Conservation (phyloP, 441 rosid species). For the Gossypium schwendimanii region DNA sequence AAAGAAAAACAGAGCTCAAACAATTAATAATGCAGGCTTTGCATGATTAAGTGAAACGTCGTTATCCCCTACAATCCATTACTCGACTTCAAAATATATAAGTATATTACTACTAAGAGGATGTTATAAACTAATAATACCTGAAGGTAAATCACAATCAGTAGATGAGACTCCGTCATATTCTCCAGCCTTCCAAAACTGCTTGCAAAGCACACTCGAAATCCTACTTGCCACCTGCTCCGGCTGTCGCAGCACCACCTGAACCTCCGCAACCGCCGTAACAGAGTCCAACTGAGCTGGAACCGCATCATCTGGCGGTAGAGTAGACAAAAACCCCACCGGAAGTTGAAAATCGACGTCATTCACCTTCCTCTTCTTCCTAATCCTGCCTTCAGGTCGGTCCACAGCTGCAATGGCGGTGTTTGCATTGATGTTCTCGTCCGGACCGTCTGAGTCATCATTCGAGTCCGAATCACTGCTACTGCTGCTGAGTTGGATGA, state of each 20-base stretch:
- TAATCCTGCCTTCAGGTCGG: slow-evolving; percentile 9
- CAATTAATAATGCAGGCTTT: neutral
- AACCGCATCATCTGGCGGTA: neutral
- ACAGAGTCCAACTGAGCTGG: neutral
- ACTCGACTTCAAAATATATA: neutral
- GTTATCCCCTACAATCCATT: too few relatives aligned
- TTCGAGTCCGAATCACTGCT: slow-evolving; percentile 38
- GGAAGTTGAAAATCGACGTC: slow-evolving; percentile 27
- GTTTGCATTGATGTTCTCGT: slow-evolving; percentile 2
- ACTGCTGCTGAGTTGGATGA: slow-evolving; percentile 13
- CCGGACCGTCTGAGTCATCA: slow-evolving; percentile 21
- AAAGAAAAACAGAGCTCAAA: neutral
- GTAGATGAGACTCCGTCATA: slow-evolving; percentile 48
- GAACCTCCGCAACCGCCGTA: neutral
- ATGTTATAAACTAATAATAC: slow-evolving; percentile 20
- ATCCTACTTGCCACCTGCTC: neutral
- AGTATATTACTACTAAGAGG: neutral
- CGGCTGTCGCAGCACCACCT: too few relatives aligned
- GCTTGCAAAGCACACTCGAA: slow-evolving; percentile 30
- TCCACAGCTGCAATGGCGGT: neutral
- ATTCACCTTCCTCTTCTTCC: slow-evolving; percentile 25
- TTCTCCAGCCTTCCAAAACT: slow-evolving; percentile 96
- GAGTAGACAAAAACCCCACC: slow-evolving; percentile 33
- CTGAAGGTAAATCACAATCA: slow-evolving; percentile 48
- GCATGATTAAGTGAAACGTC: neutral